Base-by-base conservation (phyloP, 2,329 filamentous ascomycete species). In the Elsinoe necatrix region DNA sequence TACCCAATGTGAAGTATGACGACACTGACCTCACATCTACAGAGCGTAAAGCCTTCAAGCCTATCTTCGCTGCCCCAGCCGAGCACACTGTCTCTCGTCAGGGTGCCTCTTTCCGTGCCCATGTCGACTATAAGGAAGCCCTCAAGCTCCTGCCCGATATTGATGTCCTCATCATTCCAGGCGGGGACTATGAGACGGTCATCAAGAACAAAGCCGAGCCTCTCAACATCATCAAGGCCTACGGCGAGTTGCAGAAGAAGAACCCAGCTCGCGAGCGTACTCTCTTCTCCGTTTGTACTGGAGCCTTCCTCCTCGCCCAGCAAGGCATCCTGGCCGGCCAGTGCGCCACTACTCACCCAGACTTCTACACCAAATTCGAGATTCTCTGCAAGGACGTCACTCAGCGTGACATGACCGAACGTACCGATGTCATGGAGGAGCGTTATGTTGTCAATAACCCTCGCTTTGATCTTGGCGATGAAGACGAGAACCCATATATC, bases 401-500 rank as follows among this genome's bases (percentile, higher is more conserved):
- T 45, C 81, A 82, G 58, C 78, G 83, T 61, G 83, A 87, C 69
- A 76, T 86, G 63, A 80, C 82, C 57, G 85, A 90, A 75, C 84
- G 87, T 67, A 89, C 87, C 65, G 87, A 93, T 67, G 86, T 93
- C 61, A 80, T 92, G 66, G 87, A 93, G 67, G 85, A 88, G 67
- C 81, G 88, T 67, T 95, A 93, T 68, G 88, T 95, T 18, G 89
- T 95, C 70, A 95, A 95, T 78, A 93, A 95, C 73, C 84, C 90
- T 59, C 86, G 89, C 64, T 95, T 92, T 70, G 88, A 93, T 65
- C 77, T 93, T 42, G 80, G 78, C 63, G 85, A 86, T 59, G 83
- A 91, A 67, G 86, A 91, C 61, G 85, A 90, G 71, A 92, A 89
- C 72, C 87, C 87, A 29, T 92, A 92, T 73, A 84, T 93, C 69